These are phyloP conservation scores for Peniophora sp. DNA, from an alignment of 1,284 basidiomycete genomes.

Conservation along the genomic window DNA sequence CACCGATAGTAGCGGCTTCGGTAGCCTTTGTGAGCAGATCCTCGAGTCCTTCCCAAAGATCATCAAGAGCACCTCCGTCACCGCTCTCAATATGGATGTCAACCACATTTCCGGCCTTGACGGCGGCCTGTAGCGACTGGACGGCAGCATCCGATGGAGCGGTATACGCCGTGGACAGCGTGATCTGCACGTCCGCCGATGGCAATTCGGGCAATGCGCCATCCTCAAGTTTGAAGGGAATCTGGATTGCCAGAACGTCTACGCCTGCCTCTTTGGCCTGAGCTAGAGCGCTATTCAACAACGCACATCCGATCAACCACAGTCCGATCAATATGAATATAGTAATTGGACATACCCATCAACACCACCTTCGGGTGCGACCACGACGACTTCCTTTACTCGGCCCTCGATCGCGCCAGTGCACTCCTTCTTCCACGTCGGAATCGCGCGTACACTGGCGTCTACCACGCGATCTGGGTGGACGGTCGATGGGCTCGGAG, in stretches of 20 bases:
- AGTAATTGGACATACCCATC: conserved; percentile 12
- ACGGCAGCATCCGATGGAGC: conserved; percentile 36
- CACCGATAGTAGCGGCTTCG: conserved; percentile 25
- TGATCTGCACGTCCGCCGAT: conserved; percentile 34
- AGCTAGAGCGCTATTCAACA: conserved; percentile 9
- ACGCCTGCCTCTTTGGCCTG: conserved; percentile 8
- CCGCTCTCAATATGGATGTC: conserved; percentile 63
- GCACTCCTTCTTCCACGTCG: conserved; percentile 47
- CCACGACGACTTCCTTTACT: conserved; percentile 44
- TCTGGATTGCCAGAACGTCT: conserved; percentile 32
- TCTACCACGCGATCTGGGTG: conserved; percentile 61
- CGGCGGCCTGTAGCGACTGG: conserved; percentile 53
- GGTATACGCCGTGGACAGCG: conserved; percentile 50
- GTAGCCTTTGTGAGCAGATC: conserved; percentile 63
- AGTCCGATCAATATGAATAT: neutral
- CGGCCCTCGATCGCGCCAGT: conserved; percentile 36
- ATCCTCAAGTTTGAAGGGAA: conserved; percentile 51
- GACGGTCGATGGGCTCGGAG: conserved; percentile 60
- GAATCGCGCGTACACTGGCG: conserved; percentile 43
- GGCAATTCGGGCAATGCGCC: conserved; percentile 27
- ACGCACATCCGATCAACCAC: neutral
- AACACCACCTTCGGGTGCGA: conserved; percentile 18
- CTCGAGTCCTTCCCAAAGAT: conserved; percentile 61
- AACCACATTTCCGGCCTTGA: conserved; percentile 51
- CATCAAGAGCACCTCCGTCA: conserved; percentile 27